Conservation (phyloP, 441 rosid genomes). For the Aquilaria agallochum region DNA sequence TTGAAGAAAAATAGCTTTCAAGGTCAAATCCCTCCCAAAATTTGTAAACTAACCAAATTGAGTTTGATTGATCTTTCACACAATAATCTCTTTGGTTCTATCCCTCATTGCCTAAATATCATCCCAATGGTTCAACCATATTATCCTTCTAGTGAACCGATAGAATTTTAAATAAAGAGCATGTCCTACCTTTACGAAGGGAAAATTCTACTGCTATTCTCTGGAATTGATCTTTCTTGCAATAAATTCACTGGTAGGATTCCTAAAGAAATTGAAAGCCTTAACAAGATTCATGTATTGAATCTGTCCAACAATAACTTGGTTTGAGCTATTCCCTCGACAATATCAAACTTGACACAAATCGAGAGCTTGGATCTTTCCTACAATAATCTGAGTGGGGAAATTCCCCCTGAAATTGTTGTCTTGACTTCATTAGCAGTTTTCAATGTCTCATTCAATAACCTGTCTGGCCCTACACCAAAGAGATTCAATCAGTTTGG, state of each 20-base stretch:
- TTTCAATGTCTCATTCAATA: conserved; percentile 28
- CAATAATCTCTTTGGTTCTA: conserved; percentile 11
- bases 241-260: conserved; percentile 18
- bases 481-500: no score
- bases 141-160: not conserved
- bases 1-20: conserved; percentile 4
- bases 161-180: conserved; percentile 14
- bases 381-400: no score
- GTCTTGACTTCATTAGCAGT: not conserved
- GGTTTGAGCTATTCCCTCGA: no score
- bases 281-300: conserved; percentile 4
- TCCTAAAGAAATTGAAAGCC: conserved; percentile 17
- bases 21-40: conserved; percentile 2
- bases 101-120: conserved; percentile 2
- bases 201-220: not conserved
- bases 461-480: conserved; percentile 20
- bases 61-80: conserved; percentile 5
- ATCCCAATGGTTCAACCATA: not conserved
- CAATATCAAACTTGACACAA: no score
- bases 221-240: conserved; percentile 24
- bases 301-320: conserved; percentile 4
- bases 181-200: not conserved
- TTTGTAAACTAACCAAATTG: not conserved
- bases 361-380: no score
- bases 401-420: no score